phyloP scores from a whole-genome alignment of 495 filamentous ascomycete genomes.

The Xylaria grammica region DNA sequence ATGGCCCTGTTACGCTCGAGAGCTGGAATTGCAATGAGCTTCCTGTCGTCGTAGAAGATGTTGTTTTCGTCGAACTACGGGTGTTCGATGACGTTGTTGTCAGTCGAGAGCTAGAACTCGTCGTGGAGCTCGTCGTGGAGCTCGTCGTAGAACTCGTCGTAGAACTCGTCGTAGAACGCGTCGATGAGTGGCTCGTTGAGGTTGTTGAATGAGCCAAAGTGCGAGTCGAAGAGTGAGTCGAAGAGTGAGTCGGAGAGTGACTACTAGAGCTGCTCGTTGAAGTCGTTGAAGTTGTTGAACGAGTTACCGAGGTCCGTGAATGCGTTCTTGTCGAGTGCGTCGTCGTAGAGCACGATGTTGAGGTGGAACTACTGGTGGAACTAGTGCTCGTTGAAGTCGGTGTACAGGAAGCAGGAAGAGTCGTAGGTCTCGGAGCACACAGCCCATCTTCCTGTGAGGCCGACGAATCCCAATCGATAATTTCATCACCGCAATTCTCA shows the following conservation, averaged over 20 bases:
- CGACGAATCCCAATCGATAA: constrained; percentile 13
- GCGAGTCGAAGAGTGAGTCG: not conserved
- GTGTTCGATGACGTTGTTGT: constrained; percentile 3
- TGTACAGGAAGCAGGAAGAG: constrained; percentile 12
- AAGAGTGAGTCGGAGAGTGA: not conserved
- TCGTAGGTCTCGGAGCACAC: constrained; percentile 4
- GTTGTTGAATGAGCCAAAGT: not conserved
- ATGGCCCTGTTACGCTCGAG: not conserved
- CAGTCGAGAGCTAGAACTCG: not conserved
- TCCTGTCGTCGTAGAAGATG: not conserved
- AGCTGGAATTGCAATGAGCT: not conserved
- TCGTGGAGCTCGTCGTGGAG: not conserved
- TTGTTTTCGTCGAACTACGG: not conserved
- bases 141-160: constrained; percentile 9
- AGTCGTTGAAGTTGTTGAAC: constrained; percentile 8
- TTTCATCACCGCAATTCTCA: constrained; percentile 20
- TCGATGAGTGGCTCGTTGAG: constrained; percentile 4
- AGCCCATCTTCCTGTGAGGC: constrained; percentile 6
- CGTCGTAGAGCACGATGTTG: constrained; percentile 5
- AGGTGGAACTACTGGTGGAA: not conserved
- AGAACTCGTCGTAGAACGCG: not conserved
- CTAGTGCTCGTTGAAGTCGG: constrained; percentile 3
- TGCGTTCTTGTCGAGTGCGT: constrained; percentile 7
- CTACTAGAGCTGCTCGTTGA: not conserved
- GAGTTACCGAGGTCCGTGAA: not conserved